Percentiles rank a stretch among this genome's conserved stretches.
These are phyloP conservation scores for Bonia amplexicaulis DNA, from an alignment of 176 grass and related monocot genomes.

Conservation along the genomic window DNA sequence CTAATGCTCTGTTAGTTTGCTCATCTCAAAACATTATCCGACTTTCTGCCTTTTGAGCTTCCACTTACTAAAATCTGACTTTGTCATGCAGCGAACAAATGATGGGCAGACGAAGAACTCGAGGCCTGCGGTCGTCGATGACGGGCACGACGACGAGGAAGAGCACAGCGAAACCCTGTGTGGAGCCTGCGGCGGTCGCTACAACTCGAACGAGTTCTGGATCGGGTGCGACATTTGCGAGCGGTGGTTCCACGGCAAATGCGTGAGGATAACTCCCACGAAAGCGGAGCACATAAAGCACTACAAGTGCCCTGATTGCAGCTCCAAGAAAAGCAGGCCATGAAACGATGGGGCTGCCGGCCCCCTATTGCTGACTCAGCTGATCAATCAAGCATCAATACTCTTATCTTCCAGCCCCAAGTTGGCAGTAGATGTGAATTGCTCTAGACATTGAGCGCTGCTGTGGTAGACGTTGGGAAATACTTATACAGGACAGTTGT, in stretches of 20 bases:
- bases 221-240: constrained; percentile 64
- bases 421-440: constrained; percentile 27
- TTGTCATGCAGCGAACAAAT: constrained; percentile 28
- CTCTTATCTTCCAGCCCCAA: constrained; percentile 5
- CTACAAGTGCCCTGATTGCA: constrained; percentile 67
- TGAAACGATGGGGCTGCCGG: constrained; percentile 11
- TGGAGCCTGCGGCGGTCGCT: constrained; percentile 42
- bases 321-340: constrained; percentile 51
- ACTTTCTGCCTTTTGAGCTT: neutral
- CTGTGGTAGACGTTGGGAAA: constrained; percentile 14
- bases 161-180: constrained; percentile 61
- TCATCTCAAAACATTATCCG: neutral
- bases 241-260: constrained; percentile 72
- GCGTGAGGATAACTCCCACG: constrained; percentile 53
- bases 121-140: neutral
- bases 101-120: constrained; percentile 25
- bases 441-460: neutral
- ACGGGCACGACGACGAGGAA: constrained; percentile 27
- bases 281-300: constrained; percentile 70
- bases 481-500: constrained; percentile 31
- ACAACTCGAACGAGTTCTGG: constrained; percentile 57
- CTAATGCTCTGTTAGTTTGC: constrained; percentile 16
- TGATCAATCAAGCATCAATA: constrained; percentile 38
- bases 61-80: neutral
- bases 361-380: constrained; percentile 23